Percentiles rank a stretch among this genome's conserved stretches.
These are phyloP conservation scores for Ballota nigra DNA, from an alignment of 257 asterid species.

Conservation along the genomic window DNA sequence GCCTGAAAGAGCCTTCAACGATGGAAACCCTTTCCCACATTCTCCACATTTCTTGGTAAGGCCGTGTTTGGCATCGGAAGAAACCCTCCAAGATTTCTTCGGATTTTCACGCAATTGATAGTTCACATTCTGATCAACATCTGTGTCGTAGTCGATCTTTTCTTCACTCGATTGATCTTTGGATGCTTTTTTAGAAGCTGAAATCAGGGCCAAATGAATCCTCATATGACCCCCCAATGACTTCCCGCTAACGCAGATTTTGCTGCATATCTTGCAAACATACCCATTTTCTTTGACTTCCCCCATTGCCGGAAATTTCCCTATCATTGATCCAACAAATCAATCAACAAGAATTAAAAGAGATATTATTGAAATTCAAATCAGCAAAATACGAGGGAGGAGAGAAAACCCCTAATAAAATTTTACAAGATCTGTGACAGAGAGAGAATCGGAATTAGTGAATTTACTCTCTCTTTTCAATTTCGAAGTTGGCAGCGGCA, in stretches of 20 bases:
- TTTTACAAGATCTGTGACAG: constrained; percentile 29
- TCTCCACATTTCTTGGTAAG: constrained; percentile 39
- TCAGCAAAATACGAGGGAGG: constrained; percentile 22
- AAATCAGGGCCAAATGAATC: constrained; percentile 54
- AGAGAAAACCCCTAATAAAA: constrained; percentile 2
- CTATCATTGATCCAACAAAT: constrained; percentile 21
- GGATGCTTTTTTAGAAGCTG: constrained; percentile 56
- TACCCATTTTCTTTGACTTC: constrained; percentile 43
- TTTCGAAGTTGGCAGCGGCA: constrained; percentile 23
- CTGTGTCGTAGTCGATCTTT: constrained; percentile 25
- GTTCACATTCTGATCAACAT: constrained; percentile 39
- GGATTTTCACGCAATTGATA: constrained; percentile 68
- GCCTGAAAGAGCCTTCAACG: constrained; percentile 72
- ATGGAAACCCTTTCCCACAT: constrained; percentile 61
- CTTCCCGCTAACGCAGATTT: constrained; percentile 64
- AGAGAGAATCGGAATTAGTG: background rate
- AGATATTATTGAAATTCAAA: constrained; percentile 24
- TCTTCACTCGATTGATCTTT: constrained; percentile 38
- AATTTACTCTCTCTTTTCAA: constrained; percentile 16
- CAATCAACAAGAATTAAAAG: background rate
- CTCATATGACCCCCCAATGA: constrained; percentile 97
- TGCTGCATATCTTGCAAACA: constrained; percentile 71
- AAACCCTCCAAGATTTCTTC: constrained; percentile 71
- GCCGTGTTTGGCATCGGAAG: constrained; percentile 37
- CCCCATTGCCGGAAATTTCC: constrained; percentile 30